Evolutionary conservation across 345 rosid species (phyloP).

Genomic region (Laguncularia racemosa): DNA sequence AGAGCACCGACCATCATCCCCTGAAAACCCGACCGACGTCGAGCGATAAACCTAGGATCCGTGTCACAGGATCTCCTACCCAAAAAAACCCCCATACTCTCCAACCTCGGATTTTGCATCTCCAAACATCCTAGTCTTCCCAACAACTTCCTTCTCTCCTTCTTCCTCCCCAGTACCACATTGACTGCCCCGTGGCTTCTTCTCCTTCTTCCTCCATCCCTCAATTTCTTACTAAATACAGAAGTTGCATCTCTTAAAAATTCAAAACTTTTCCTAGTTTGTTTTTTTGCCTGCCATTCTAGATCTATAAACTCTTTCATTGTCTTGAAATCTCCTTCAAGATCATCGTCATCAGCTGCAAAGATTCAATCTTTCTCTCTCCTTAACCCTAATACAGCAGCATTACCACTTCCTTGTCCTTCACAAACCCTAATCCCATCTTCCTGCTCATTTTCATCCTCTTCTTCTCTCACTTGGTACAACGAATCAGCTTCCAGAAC

Average conservation of each 20-base stretch:
- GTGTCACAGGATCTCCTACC: slow-evolving; percentile 61
- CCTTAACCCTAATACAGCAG: slow-evolving; percentile 8
- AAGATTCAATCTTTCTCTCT: slow-evolving; percentile 12
- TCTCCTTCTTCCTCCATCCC: slow-evolving; percentile 48
- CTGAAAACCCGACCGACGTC: slow-evolving; percentile 30
- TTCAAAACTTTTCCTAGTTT: slow-evolving; percentile 32
- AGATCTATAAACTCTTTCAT: slow-evolving; percentile 86
- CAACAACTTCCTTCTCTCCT: slow-evolving; percentile 18
- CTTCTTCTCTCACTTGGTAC: slow-evolving; percentile 11
- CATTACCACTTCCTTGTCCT: neutral
- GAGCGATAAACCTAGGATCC: slow-evolving; percentile 56
- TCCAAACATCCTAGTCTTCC: slow-evolving; percentile 23
- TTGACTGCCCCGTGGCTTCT: slow-evolving; percentile 8
- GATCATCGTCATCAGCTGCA: slow-evolving; percentile 23
- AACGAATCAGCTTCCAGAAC: slow-evolving; percentile 5
- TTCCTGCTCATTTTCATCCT: slow-evolving; percentile 2
- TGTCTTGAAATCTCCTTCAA: slow-evolving; percentile 37
- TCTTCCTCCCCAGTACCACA: slow-evolving; percentile 13
- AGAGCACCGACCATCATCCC: slow-evolving; percentile 41
- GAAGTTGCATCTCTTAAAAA: slow-evolving; percentile 50
- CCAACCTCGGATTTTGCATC: slow-evolving; percentile 41
- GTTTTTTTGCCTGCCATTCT: slow-evolving; percentile 44
- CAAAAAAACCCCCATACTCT: slow-evolving; percentile 23
- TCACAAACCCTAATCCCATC: slow-evolving; percentile 14
- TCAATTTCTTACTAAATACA: slow-evolving; percentile 49